These are phyloP conservation scores for Fragilaria crotonensis DNA, from an alignment of 108 stramenopile species.

Conservation along the genomic window DNA sequence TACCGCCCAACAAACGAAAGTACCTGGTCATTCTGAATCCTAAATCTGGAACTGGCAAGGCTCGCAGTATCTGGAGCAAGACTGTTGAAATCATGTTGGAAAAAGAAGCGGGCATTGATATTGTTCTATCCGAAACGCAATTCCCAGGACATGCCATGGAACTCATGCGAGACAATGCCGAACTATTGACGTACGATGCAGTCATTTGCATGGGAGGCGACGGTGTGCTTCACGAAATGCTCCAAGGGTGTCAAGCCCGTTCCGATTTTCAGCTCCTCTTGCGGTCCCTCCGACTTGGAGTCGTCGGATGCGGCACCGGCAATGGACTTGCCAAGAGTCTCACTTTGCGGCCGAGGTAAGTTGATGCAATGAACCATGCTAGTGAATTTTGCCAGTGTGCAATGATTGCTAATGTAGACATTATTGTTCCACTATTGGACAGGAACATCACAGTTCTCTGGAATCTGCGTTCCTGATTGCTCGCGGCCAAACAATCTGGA, in stretches of 20 bases:
- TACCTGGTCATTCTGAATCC: slow-evolving; percentile 78
- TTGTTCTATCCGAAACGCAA: slow-evolving; percentile 43
- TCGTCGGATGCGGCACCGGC: slow-evolving; percentile 73
- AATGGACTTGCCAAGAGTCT: slow-evolving; percentile 81
- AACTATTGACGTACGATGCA: slow-evolving; percentile 56
- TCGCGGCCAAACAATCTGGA: slow-evolving; percentile 41
- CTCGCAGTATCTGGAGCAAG: slow-evolving; percentile 25
- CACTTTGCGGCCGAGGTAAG: slow-evolving; percentile 33
- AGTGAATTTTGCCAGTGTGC: no score
- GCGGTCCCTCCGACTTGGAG: slow-evolving; percentile 48
- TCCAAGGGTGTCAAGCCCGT: slow-evolving; percentile 60
- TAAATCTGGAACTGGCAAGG: slow-evolving; percentile 52
- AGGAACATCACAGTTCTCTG: slow-evolving; percentile 35
- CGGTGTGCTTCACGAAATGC: slow-evolving; percentile 71
- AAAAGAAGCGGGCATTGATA: slow-evolving; percentile 48
- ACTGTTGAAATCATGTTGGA: slow-evolving; percentile 65
- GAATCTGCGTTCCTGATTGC: slow-evolving; percentile 69
- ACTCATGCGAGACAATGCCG: slow-evolving; percentile 37
- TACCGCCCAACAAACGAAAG: slow-evolving; percentile 3
- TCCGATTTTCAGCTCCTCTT: slow-evolving; percentile 34
- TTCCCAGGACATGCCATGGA: slow-evolving; percentile 60
- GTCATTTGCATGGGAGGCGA: slow-evolving; percentile 80
- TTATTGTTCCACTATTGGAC: slow-evolving; percentile 1
- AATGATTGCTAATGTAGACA: no score
- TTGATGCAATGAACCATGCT: no score